Evolutionary conservation across 2,329 filamentous ascomycete species (phyloP).

Genomic region (Diplocarpon mali): DNA sequence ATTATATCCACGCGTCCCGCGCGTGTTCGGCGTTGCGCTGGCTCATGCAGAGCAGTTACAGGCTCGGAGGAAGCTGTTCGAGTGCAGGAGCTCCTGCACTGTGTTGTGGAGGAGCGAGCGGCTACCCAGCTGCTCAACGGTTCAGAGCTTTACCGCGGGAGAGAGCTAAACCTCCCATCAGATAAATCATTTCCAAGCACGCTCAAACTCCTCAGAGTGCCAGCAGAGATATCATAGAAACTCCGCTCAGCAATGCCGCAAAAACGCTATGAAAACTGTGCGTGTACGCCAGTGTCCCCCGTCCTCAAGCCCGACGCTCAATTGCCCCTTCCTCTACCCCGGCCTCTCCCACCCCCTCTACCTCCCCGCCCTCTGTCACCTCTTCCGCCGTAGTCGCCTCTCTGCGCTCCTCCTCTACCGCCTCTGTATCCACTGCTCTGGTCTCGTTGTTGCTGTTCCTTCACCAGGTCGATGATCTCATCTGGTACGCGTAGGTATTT

Average conservation of each 20-base stretch:
- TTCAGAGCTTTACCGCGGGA: no score
- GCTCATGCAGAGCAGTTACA: no score
- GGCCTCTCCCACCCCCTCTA: conserved; percentile 21
- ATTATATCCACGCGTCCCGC: no score
- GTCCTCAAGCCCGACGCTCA: background rate
- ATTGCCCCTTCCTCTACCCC: conserved; percentile 22
- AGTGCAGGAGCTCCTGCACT: no score
- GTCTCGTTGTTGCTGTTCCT: conserved; percentile 59
- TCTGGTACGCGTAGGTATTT: conserved; percentile 96
- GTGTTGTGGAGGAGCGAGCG: no score
- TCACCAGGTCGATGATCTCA: conserved; percentile 89
- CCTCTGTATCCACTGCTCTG: conserved; percentile 44
- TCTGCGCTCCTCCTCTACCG: conserved; percentile 48
- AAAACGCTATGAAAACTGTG: conserved; percentile 1
- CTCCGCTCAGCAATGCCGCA: background rate
- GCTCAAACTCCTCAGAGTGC: background rate
- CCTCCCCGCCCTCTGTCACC: conserved; percentile 20
- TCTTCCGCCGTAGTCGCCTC: conserved; percentile 36
- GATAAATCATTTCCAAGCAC: no score
- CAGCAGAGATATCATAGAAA: background rate
- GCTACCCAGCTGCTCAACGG: no score
- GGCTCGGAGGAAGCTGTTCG: no score
- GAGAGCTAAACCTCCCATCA: no score
- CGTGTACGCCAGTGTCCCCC: background rate
- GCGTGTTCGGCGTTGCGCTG: no score